phyloP scores from a whole-genome alignment of 768 basidiomycete species.

The Tylopilus balloui region DNA sequence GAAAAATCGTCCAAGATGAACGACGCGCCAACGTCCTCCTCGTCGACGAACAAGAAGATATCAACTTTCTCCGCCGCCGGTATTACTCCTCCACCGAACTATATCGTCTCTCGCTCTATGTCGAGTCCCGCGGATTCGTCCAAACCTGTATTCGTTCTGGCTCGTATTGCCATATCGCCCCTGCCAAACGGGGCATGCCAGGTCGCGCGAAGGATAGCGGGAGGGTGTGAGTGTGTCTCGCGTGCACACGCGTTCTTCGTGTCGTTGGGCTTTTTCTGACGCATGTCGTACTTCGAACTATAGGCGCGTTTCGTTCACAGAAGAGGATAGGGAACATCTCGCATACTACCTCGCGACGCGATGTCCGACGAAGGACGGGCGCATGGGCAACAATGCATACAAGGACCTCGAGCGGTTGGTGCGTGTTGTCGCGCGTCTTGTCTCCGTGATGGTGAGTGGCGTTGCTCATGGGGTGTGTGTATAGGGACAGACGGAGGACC shows the following conservation, averaged over 20 bases:
- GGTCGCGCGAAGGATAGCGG: slow-evolving; percentile 6
- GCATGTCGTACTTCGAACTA: background rate
- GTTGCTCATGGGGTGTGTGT: background rate
- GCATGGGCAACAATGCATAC: slow-evolving; percentile 48
- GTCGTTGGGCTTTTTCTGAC: background rate
- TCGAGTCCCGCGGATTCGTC: slow-evolving; percentile 28
- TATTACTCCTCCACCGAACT: slow-evolving; percentile 23
- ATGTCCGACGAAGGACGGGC: slow-evolving; percentile 40
- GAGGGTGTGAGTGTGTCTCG: slow-evolving; percentile 9
- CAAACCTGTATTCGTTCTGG: slow-evolving; percentile 15
- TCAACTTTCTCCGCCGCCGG: slow-evolving; percentile 21
- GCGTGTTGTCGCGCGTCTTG: slow-evolving; percentile 11
- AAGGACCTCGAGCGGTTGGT: slow-evolving; percentile 46
- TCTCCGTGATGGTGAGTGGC: background rate
- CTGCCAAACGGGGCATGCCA: slow-evolving; percentile 18
- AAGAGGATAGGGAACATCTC: slow-evolving; percentile 40
- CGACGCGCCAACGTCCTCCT: slow-evolving; percentile 23
- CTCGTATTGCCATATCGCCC: slow-evolving; percentile 11
- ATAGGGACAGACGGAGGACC: slow-evolving; percentile 31
- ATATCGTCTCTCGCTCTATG: slow-evolving; percentile 15
- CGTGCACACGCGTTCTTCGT: background rate
- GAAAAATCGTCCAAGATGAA: slow-evolving; percentile 15
- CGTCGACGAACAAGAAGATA: slow-evolving; percentile 27
- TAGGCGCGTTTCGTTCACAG: slow-evolving; percentile 33
- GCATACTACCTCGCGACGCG: slow-evolving; percentile 47